Evolutionary conservation across 2,329 filamentous ascomycete genomes (phyloP), one percentile per base, ranked within the genome.

Genomic region (Cercospora sojina): DNA sequence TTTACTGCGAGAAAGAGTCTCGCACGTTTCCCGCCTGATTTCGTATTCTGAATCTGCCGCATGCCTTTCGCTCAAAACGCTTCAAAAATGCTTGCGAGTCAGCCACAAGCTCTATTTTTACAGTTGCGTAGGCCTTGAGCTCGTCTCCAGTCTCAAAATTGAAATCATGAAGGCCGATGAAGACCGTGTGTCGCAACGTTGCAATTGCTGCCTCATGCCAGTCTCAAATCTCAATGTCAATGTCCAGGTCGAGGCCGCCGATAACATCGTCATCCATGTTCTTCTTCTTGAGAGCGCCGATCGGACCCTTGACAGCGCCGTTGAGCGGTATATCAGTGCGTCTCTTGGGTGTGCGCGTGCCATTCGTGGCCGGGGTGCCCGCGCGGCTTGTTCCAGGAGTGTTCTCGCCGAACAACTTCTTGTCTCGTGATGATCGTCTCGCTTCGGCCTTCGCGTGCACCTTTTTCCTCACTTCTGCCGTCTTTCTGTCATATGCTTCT

Each of bases 211-310:
- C 12, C n/a, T 55, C 47, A 23, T 35, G 2, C 6, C 7, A 56
- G 47, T 27, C 47, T 80, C 75, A 92, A 72, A 96, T 92, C 72
- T 96, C 93, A 73, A 97, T 89, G 73, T 98, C 94, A 77, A 98
- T 92, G 29, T 92, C 94, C 73, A 98, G 81, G 77, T 98, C 95
- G 82, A 98, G 83, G 27, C 88, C 86, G 1, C 90, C 93, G 78
- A 98, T 94, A 64, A 97, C 90, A 75, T 98, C 95, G 76, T 98
- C 95, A 69, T 97, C 93, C 83, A 91, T 90, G 65, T 93, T 86
- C 80, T 91, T 85, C 72, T 84, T 89, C 72, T 81, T 80, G 59
- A 81, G 79, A 41, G 77, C 71, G 29, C 73, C 74, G 66, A 79
- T 78, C 63, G 78, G 79, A 49, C 79, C 77, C 73, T 86, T 87